phyloP scores from a whole-genome alignment of 805 yeast genomes.

The Millerozyma acaciae region DNA sequence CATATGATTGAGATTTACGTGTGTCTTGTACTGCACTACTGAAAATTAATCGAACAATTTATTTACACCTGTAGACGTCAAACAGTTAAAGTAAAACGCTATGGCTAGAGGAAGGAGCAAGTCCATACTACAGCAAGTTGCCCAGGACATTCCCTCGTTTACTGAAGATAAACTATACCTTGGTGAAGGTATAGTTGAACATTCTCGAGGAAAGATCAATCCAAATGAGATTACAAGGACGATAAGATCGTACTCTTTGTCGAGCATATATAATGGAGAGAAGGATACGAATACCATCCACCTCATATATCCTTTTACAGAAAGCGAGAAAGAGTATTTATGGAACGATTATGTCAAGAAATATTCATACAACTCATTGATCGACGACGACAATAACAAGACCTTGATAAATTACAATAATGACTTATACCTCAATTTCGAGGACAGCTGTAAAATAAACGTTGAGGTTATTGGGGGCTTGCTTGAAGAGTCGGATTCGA shows the following conservation, averaged over 20 bases:
- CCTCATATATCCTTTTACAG: slow-evolving; percentile 6
- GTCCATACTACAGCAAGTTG: slow-evolving; percentile 62
- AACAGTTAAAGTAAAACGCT: no score
- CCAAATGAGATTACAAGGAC: not conserved
- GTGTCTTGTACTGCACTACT: no score
- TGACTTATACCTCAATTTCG: slow-evolving; percentile 31
- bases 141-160: slow-evolving; percentile 45
- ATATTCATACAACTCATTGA: slow-evolving; percentile 40
- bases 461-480: slow-evolving; percentile 27
- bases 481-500: slow-evolving; percentile 39
- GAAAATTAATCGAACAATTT: no score
- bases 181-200: slow-evolving; percentile 9
- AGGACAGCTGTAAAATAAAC: slow-evolving; percentile 28
- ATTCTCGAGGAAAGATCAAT: not conserved
- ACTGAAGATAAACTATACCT: slow-evolving; percentile 23
- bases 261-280: no score
- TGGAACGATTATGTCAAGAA: slow-evolving; percentile 34
- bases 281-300: no score
- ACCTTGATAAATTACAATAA: slow-evolving; percentile 36
- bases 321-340: slow-evolving; percentile 12
- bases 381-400: slow-evolving; percentile 38
- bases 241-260: slow-evolving; percentile 9
- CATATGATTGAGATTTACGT: no score
- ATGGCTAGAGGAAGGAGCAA: slow-evolving; percentile 51
- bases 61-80: no score